Percentiles rank a stretch among this genome's conserved stretches.
Conservation (phyloP, 345 rosid species). For the Syzygium aromaticum region DNA sequence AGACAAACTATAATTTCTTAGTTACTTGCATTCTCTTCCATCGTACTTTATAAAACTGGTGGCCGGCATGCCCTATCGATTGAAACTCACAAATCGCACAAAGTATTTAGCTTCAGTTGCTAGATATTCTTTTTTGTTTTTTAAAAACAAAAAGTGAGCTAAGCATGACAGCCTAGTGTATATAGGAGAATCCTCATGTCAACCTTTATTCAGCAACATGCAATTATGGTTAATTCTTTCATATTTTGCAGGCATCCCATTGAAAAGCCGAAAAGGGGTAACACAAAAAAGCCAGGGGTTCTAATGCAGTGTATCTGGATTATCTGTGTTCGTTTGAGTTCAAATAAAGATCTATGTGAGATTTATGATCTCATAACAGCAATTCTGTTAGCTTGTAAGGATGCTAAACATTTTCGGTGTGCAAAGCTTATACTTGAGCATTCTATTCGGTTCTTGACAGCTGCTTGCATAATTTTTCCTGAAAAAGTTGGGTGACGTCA, state of each 20-base stretch:
- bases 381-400: neutral
- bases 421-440: neutral
- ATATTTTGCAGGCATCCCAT: constrained; percentile 3
- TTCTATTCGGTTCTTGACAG: neutral
- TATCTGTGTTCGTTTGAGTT: neutral
- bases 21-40: neutral
- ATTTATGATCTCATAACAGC: neutral
- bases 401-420: neutral
- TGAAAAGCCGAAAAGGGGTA: neutral
- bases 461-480: neutral
- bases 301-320: neutral
- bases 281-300: neutral
- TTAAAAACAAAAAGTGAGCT: neutral
- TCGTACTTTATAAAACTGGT: neutral
- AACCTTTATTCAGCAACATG: neutral
- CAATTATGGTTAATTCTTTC: neutral
- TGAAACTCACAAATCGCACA: neutral
- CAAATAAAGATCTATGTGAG: neutral
- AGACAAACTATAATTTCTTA: neutral
- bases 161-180: neutral
- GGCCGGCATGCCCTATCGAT: neutral
- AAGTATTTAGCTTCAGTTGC: neutral
- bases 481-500: neutral
- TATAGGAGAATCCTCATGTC: neutral
- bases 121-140: neutral